Evolutionary conservation across 805 yeast genomes (phyloP), one percentile per base, ranked within the genome.

Genomic region (Candida verbasci): DNA sequence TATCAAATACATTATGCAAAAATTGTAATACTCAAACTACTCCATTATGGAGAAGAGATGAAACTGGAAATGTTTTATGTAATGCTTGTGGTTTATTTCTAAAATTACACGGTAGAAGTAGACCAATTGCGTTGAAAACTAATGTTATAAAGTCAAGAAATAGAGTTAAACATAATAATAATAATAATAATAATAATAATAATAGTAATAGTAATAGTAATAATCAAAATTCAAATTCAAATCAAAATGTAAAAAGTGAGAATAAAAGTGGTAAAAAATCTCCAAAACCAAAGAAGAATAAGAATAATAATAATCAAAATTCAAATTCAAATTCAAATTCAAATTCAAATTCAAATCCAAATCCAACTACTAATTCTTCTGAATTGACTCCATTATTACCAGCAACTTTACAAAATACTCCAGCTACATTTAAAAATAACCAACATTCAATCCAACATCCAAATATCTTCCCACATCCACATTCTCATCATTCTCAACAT

Each of bases 1-100:
- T 78, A 42, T 58, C 80, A 10, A 66, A 77, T 23, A 86, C 94
- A 4, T 72, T 82, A 16, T 89, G 97, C 58, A 86, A 83, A 48
- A 89, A 89, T 59, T 89, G 97, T 64, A 76, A 82, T 51, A 89
- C 97, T 2, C 84, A 87, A 40, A 89, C 93, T 1, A 89, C 97
- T 2, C 97, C 97, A 1, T 66, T 89, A 20, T 89, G 97, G 97
- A 74, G 97, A 60, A 72, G 97, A 45, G 96, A 89, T 60, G 96
- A 88, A 52, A 77, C 85, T 9, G 64, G 64, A 12, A 72, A 66
- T 49, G 95, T 89, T 23, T 70, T 89, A 32, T 89, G 97, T 59
- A 89, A 89, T 63, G 97, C 97, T 8, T 87, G 96, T 65, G 96
- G 96, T 0, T 67, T 87, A 34, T 87, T 87, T 52, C 63, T 88